Evolutionary conservation across 768 basidiomycete species (phyloP), one percentile per base, ranked within the genome.

Genomic region (Leccinum pellstonianum): DNA sequence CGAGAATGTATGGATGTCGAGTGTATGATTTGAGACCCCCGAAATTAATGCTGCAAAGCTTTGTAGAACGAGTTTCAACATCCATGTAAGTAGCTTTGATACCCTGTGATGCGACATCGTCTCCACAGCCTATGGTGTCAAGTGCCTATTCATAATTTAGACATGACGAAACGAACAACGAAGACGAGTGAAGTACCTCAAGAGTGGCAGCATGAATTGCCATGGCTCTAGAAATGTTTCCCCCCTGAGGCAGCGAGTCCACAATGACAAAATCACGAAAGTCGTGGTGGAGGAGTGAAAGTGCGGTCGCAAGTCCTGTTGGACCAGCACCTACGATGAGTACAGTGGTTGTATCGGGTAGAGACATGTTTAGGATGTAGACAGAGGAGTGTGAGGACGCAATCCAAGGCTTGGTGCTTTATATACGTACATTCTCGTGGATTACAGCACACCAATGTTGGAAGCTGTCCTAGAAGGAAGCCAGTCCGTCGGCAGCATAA

Each of bases 271-370:
- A 58, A 37, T 82, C 77, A 29, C 59, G 66, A 47, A 76, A 75
- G 2, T 77, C 77, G 9, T 80, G 74, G 14, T 77, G 70, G 15
- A 72, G 64, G 5, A 84, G 77, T 17, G 81, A 76, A 15, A 82
- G 65, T 23, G 81, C 82, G 48, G 75, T 69, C 0, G 79, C 71
- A 53, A 83, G 77, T 8, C 83, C 83, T 0, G 75, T 66, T 23
- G 83, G 83, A 17, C 83, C 82, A 25, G 80, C 80, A 29, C 81
- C 82, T 9, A 84, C 77, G 29, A 84, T 75, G 52, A 83, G 77
- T 29, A 83, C 68, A 25, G 77, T 77, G 5, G 80, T 78, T 49
- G 56, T 66, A 3, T 62, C 53, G 0, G 79, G 78, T 21, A 77
- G 65, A 29, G 74, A 64, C 62, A 64, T 59, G 38, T 3, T 31